phyloP scores from a whole-genome alignment of 208 protist genomes.

The Acanthamoeba lenticulata region DNA sequence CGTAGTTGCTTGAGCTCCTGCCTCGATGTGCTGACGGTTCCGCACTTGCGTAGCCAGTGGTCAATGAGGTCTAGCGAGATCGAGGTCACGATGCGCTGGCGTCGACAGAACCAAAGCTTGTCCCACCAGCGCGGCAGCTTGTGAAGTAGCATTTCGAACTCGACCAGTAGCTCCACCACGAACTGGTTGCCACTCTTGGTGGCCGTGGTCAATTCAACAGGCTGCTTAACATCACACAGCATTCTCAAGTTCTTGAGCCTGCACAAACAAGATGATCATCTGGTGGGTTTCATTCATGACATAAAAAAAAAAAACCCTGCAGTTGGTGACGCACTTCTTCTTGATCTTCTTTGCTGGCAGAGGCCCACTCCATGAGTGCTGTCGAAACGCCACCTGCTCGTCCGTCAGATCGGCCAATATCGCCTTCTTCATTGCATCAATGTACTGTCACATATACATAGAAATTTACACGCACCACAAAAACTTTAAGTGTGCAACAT shows the following conservation, averaged over 20 bases:
- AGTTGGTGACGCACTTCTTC: neutral
- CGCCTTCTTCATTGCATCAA: constrained; percentile 20
- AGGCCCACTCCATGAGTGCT: neutral
- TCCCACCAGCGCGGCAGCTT: neutral
- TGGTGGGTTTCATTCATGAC: neutral
- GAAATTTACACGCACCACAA: neutral
- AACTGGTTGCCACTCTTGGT: neutral
- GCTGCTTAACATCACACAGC: neutral
- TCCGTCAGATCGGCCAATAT: constrained; percentile 21
- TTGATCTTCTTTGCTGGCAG: constrained; percentile 16
- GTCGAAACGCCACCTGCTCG: neutral
- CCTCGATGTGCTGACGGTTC: neutral
- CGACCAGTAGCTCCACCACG: neutral
- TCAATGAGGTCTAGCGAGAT: neutral
- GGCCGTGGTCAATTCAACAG: neutral
- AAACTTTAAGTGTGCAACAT: too few relatives aligned
- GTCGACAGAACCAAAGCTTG: constrained; percentile 14
- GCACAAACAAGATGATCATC: neutral
- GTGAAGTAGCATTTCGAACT: constrained; percentile 31
- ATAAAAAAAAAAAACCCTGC: neutral
- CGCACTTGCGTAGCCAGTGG: neutral
- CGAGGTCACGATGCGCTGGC: neutral
- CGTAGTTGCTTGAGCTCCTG: neutral
- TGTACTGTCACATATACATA: neutral
- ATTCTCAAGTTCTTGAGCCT: neutral